Evolutionary conservation across 768 basidiomycete species (phyloP).

Genomic region (Suillus plorans): DNA sequence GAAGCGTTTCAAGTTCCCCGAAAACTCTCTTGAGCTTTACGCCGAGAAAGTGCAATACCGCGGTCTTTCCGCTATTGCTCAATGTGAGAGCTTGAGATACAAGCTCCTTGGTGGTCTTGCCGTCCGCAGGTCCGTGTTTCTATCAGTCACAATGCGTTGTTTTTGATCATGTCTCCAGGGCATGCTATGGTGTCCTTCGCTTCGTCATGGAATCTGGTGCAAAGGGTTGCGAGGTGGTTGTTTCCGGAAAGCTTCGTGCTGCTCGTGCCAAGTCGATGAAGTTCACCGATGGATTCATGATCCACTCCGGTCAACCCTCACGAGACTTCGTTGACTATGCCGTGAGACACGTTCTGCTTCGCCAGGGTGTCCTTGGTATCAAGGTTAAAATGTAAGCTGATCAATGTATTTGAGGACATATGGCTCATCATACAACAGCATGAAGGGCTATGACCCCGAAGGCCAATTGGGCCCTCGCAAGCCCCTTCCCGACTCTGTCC

Average conservation of each 20-base stretch:
- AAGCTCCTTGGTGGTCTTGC: slow-evolving; percentile 99
- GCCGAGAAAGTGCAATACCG: slow-evolving; percentile 99
- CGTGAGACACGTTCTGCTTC: slow-evolving; percentile 95
- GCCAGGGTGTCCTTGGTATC: slow-evolving; percentile 99
- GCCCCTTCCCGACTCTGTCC: slow-evolving; percentile 93
- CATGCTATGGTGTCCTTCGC: slow-evolving; percentile 99
- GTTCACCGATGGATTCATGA: slow-evolving; percentile 99
- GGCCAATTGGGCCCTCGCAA: slow-evolving; percentile 87
- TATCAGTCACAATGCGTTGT: not conserved
- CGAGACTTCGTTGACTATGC: slow-evolving; percentile 97
- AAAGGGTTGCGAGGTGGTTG: slow-evolving; percentile 99
- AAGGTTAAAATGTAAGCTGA: slow-evolving; percentile 94
- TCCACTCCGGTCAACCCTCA: slow-evolving; percentile 97
- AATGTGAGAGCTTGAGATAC: slow-evolving; percentile 98
- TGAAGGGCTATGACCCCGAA: slow-evolving; percentile 96
- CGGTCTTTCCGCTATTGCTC: slow-evolving; percentile 96
- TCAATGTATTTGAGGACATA: not conserved
- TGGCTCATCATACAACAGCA: slow-evolving; percentile 49
- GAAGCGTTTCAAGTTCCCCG: slow-evolving; percentile 99
- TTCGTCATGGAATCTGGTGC: slow-evolving; percentile 99
- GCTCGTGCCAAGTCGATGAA: slow-evolving; percentile 99
- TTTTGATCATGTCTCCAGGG: slow-evolving; percentile 42
- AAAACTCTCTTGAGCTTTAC: slow-evolving; percentile 97
- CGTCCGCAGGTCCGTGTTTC: slow-evolving; percentile 71
- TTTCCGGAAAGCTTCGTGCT: slow-evolving; percentile 98